A percentile compares a stretch with the other conserved stretches of the same genome.
phyloP scores from a whole-genome alignment of 2,329 filamentous ascomycete species.

The Diaporthe sp. region DNA sequence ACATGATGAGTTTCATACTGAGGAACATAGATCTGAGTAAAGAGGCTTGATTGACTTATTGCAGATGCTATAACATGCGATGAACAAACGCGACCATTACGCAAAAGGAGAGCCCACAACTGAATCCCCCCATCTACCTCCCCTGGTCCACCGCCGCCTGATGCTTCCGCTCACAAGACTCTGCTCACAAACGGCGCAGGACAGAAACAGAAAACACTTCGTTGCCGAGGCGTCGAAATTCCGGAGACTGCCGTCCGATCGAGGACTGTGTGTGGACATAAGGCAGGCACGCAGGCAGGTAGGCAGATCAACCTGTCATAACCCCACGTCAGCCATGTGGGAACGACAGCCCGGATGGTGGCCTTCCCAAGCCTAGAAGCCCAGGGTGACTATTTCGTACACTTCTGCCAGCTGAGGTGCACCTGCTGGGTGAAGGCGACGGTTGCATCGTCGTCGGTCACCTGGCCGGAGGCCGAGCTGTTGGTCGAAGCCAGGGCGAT shows the following conservation, averaged over 20 bases:
- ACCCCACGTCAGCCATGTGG: not conserved
- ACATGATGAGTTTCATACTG: not conserved
- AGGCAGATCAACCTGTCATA: slow-evolving; percentile 20
- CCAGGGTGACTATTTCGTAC: slow-evolving; percentile 35
- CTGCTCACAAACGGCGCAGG: not conserved
- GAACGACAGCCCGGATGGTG: slow-evolving; percentile 9
- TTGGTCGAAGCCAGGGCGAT: slow-evolving; percentile 53
- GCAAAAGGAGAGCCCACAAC: not conserved
- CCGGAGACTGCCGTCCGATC: not conserved
- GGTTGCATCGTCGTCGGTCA: slow-evolving; percentile 57
- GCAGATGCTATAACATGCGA: slow-evolving; percentile 27
- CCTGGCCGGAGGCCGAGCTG: slow-evolving; percentile 50
- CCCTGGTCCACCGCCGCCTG: not conserved
- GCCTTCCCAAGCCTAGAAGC: slow-evolving; percentile 12
- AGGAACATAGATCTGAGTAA: not conserved
- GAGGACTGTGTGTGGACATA: too few relatives aligned
- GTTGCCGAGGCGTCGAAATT: not conserved
- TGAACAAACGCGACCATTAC: slow-evolving; percentile 13
- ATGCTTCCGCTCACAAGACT: not conserved
- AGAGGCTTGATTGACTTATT: slow-evolving; percentile 33
- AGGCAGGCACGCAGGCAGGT: not conserved
- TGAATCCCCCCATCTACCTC: not conserved
- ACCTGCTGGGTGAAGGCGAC: slow-evolving; percentile 57
- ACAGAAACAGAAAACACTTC: not conserved
- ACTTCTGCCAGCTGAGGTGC: slow-evolving; percentile 52